phyloP scores from a whole-genome alignment of 495 filamentous ascomycete species.

The Daldinia childiae region DNA sequence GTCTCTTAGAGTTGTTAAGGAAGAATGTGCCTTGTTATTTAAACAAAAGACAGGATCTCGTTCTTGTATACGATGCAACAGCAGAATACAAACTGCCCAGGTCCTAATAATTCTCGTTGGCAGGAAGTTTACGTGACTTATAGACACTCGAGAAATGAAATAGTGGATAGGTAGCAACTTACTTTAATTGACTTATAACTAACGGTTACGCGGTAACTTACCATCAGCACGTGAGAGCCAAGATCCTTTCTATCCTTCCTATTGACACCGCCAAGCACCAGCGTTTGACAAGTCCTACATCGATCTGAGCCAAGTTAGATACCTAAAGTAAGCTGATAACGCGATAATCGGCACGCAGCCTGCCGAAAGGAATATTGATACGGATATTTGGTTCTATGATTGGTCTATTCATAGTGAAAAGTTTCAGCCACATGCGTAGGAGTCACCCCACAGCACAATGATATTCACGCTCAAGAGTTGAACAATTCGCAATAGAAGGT shows the following conservation, averaged over 20 bases:
- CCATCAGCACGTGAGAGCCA: background rate
- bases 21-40: too few species aligned
- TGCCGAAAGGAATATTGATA: background rate
- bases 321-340: background rate
- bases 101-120: too few species aligned
- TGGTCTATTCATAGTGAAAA: background rate
- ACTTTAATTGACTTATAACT: too few species aligned
- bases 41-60: too few species aligned
- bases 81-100: too few species aligned
- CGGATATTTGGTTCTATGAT: background rate
- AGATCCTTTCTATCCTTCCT: background rate
- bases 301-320: background rate
- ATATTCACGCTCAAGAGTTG: background rate
- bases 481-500: background rate
- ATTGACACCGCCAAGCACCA: background rate
- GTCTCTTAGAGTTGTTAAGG: too few species aligned
- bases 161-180: background rate
- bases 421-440: background rate
- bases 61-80: too few species aligned
- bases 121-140: background rate
- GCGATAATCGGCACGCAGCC: background rate
- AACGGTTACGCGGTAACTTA: background rate
- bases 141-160: background rate
- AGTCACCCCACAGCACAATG: background rate
- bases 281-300: background rate